These are phyloP conservation scores for Vigna unguiculata DNA, from an alignment of 306 rosid genomes.

Conservation along the genomic window DNA sequence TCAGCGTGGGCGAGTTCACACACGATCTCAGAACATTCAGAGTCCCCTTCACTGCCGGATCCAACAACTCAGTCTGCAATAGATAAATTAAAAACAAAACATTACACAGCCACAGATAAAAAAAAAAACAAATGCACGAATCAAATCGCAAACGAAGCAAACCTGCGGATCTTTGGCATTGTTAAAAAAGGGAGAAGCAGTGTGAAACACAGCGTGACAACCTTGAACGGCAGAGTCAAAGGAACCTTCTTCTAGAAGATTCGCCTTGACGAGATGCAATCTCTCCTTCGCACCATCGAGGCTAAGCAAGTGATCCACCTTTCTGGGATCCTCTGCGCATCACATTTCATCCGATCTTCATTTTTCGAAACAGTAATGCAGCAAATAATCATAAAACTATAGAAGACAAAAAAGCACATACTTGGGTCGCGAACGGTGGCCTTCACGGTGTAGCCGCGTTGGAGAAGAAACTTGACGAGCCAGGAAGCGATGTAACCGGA, in stretches of 20 bases:
- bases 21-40: conserved; percentile 51
- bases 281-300: conserved; percentile 65
- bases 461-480: conserved; percentile 53
- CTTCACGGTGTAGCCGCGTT: conserved; percentile 54
- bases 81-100: not conserved
- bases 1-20: conserved; percentile 41
- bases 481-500: conserved; percentile 62
- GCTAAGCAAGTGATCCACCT: conserved; percentile 46
- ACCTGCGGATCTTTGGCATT: conserved; percentile 58
- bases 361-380: too few relatives aligned
- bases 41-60: conserved; percentile 49
- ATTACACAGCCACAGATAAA: not conserved
- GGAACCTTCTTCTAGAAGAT: conserved; percentile 41
- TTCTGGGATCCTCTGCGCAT: conserved; percentile 44
- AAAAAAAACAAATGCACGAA: not conserved
- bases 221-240: conserved; percentile 52
- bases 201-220: conserved; percentile 57
- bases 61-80: conserved; percentile 46
- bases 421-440: conserved; percentile 57
- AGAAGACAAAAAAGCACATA: not conserved
- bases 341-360: not conserved
- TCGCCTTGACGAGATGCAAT: conserved; percentile 49
- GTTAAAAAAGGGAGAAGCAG: conserved; percentile 46
- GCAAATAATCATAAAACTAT: not conserved
- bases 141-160: not conserved